phyloP scores from a whole-genome alignment of 306 rosid species.

The Sesbania bispinosa region DNA sequence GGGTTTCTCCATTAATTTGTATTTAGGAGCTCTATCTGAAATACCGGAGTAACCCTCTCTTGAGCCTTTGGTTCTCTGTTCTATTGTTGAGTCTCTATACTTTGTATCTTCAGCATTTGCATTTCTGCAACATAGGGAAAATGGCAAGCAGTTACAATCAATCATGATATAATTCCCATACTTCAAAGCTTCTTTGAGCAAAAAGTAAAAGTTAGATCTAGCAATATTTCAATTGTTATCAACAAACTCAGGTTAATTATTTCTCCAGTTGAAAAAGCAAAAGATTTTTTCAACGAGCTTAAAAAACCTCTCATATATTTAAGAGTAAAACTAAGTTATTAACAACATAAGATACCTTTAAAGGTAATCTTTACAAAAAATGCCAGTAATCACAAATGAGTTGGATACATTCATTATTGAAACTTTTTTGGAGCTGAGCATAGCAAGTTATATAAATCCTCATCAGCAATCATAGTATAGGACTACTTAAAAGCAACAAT shows the following conservation, averaged over 20 bases:
- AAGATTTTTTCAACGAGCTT: background rate
- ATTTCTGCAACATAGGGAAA: conserved; percentile 49
- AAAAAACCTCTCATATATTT: background rate
- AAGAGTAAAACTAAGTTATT: background rate
- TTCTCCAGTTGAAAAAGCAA: background rate
- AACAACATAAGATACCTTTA: background rate
- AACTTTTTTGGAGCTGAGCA: background rate
- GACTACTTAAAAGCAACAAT: background rate
- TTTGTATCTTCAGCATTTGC: conserved; percentile 58
- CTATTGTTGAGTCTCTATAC: conserved; percentile 55
- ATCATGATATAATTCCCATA: conserved; percentile 2
- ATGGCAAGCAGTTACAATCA: conserved; percentile 5
- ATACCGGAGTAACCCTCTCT: conserved; percentile 61
- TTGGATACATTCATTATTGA: background rate
- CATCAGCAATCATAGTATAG: background rate
- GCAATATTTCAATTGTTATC: background rate
- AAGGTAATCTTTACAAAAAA: background rate
- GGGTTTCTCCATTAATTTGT: conserved; percentile 62
- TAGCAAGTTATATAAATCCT: background rate
- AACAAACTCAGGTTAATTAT: background rate
- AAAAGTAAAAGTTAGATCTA: background rate
- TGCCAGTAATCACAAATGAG: background rate
- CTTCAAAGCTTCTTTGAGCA: background rate
- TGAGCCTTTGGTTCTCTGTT: conserved; percentile 58
- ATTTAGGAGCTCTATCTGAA: conserved; percentile 64